Evolutionary conservation across 2,329 filamentous ascomycete genomes (phyloP), one percentile per base, ranked within the genome.

Genomic region (Basipetospora sp.): DNA sequence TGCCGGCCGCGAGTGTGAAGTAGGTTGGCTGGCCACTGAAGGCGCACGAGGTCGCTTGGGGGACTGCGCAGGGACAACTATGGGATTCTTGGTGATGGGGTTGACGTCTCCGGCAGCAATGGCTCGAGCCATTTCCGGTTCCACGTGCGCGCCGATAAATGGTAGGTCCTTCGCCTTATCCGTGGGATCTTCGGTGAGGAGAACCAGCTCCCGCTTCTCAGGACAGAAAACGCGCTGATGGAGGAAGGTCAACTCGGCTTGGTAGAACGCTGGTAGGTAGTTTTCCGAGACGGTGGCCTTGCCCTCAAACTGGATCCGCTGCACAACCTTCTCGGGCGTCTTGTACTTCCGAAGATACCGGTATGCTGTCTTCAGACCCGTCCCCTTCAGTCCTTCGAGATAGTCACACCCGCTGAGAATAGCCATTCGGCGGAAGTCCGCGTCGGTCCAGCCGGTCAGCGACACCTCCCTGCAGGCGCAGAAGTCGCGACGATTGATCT

Each of bases 401-500:
- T 98, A 98, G 54, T 98, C 90, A 53, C 90, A 98, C 6, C 90
- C 90, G 53, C 86, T 94, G 42, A 98, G 62, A 47, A 98, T 98
- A 29, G 87, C 85, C 90, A 98, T 98, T 38, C 77, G 77, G 42
- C 90, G 74, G 50, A 98, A 98, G 47, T 94, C 84, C 8, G 69
- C 67, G 54, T 96, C 88, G 2, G 83, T 81, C 88, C 88, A 98
- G 6, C 87, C 88, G 4, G 85, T 80, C 29, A 98, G 62, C 38
- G 80, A 93, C 34, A 96, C 71, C 46, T 94, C 90, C 35, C 82
- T 78, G 46, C 85, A 92, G 20, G 83, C 77, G 37, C 83, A 81
- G 52, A 98, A 96, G 52, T 94, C 83, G 11, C 74, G 74, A 25
- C 90, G 80, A 49, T 85, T 85, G 53, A 98, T 81, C 62, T 94